Percentiles rank a stretch among this genome's conserved stretches.
Conservation (phyloP, 192 early-diverging fungal species). For the Entomortierella chlamydospora region DNA sequence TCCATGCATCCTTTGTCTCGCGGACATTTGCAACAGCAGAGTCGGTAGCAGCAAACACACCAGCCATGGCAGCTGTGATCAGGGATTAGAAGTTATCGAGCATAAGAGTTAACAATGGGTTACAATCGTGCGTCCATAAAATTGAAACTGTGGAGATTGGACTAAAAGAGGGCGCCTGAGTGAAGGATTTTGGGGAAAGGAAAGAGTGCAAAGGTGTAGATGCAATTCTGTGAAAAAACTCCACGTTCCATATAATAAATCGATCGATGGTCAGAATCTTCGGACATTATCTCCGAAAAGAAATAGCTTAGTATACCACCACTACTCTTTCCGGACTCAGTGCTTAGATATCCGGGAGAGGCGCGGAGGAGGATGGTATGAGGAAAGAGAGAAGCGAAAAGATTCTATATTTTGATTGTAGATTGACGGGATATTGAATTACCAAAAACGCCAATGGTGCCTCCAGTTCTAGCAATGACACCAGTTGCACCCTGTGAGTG, state of each 20-base stretch:
- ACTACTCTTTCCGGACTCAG: background rate
- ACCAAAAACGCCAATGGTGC: conserved; percentile 79
- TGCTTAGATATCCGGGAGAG: too few species aligned
- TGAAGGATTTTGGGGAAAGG: too few species aligned
- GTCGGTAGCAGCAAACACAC: conserved; percentile 79
- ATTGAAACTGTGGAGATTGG: too few species aligned
- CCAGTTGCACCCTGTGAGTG: conserved; percentile 62
- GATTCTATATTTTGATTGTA: background rate
- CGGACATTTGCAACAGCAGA: conserved; percentile 67
- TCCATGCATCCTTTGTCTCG: conserved; percentile 76
- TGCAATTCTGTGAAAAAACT: too few species aligned
- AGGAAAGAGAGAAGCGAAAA: background rate
- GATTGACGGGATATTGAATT: conserved; percentile 27
- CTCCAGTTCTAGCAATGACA: conserved; percentile 70
- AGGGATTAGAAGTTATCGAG: background rate
- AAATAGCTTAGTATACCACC: background rate
- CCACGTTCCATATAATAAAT: background rate
- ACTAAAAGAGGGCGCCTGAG: too few species aligned
- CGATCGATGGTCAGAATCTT: background rate
- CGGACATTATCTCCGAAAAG: conserved; percentile 14
- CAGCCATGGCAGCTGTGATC: conserved; percentile 78
- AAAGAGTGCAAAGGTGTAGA: background rate
- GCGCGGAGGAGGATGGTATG: too few species aligned
- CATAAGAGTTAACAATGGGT: too few species aligned
- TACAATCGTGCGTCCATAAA: too few species aligned